Conservation (phyloP, 805 yeast species). For the Tetrapisispora nanseiensis region DNA sequence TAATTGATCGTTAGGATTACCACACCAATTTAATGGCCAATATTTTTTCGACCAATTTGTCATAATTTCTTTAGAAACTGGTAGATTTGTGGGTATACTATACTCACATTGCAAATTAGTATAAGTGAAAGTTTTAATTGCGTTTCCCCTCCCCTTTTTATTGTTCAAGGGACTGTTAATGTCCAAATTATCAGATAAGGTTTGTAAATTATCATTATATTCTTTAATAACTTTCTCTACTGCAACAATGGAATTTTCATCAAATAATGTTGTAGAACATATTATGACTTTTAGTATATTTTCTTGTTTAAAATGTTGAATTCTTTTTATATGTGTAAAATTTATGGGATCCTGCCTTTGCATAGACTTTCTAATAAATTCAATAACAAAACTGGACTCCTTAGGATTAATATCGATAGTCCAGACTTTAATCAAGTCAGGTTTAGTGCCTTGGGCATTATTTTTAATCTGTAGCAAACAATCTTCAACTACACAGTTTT, state of each 20-base stretch:
- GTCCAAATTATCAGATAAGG: no score
- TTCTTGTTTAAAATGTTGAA: constrained; percentile 30
- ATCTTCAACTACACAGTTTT: constrained; percentile 36
- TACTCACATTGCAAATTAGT: constrained; percentile 12
- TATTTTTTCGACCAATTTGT: constrained; percentile 51
- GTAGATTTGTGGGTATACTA: constrained; percentile 51
- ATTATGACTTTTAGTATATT: constrained; percentile 30
- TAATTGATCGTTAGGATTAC: constrained; percentile 71
- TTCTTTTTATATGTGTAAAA: constrained; percentile 41
- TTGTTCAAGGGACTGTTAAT: no score
- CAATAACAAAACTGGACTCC: constrained; percentile 22
- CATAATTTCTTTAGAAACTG: constrained; percentile 60
- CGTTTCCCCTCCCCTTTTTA: no score
- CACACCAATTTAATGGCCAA: constrained; percentile 95
- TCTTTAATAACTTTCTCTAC: constrained; percentile 16
- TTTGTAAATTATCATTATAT: no score
- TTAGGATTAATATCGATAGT: constrained; percentile 36
- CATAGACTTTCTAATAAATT: constrained; percentile 20
- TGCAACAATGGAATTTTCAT: constrained; percentile 13
- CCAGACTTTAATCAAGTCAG: constrained; percentile 37
- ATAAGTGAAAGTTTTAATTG: constrained; percentile 9
- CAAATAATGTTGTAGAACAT: constrained; percentile 35
- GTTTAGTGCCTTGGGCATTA: constrained; percentile 11
- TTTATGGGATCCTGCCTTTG: constrained; percentile 23
- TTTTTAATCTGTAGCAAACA: constrained; percentile 38